Base-by-base conservation (phyloP, 106 monocot species). In the Agapanthus africanus region DNA sequence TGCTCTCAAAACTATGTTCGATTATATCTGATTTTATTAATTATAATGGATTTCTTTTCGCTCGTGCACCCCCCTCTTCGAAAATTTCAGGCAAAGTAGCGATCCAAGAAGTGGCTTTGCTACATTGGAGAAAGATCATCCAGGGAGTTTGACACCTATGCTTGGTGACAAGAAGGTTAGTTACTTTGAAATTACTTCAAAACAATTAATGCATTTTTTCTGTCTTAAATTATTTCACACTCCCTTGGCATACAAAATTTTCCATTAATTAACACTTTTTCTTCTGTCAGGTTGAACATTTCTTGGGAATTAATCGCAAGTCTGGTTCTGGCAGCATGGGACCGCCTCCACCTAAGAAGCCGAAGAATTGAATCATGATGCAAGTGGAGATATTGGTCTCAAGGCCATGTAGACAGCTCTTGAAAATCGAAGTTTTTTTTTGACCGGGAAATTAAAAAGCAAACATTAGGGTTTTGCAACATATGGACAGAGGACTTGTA, bases 81-180 rank as follows among this genome's bases (percentile, higher is more conserved):
- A 44, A 28, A 59, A 62, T 52, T 91, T 37, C 63, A 99, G 97
- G 63, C 92, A 87, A 80, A 84, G 84, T 22, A 99, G 92, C 70
- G 97, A 99, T 50, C 84, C 97, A 4, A 88, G 79, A 67, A 93
- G 97, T 69, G 97, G 92, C 34, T 92, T 90, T 75, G 87, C 92
- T 31, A 87, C 92, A 9, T 89, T 93, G 40, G 97, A 99, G 81
- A 99, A 92, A 66, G 84, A 97, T 70, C 80, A 72, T 70, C 75
- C 79, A 0, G 91, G 95, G 51, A 97, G 91, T 69, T 77, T 97
- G 80, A 99, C 97, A 64, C 97, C 97, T 21, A 99, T 99, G 97
- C 87, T 93, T 26, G 92, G 97, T 23, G 97, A 92, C 42, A 82
- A 84, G 67, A 99, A 99, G 92, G 92, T 99, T 28, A 28, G 74